Conservation (phyloP, 352 stramenopile species). For the Elongisporangium prolatum region DNA sequence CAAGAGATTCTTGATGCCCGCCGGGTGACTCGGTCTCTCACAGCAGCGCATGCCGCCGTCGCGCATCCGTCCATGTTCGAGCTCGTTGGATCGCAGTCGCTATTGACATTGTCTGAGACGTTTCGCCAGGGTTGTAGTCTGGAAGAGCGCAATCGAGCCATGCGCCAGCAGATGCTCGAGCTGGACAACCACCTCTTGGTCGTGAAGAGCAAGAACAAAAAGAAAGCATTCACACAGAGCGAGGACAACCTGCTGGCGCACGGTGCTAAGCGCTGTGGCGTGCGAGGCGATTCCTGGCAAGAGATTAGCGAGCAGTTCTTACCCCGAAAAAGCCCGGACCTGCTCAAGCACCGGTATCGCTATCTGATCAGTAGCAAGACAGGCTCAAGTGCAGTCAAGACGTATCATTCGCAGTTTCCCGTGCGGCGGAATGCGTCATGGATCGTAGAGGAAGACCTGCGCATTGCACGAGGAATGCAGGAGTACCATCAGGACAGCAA, state of each 20-base stretch:
- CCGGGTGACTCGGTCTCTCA: constrained; percentile 76
- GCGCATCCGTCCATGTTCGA: constrained; percentile 86
- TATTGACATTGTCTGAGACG: constrained; percentile 41
- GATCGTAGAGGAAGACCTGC: constrained; percentile 79
- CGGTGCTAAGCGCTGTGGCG: constrained; percentile 59
- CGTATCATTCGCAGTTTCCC: constrained; percentile 36
- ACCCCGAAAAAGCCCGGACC: constrained; percentile 39
- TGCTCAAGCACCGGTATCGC: constrained; percentile 60
- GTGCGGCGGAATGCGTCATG: constrained; percentile 38
- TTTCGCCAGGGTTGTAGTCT: constrained; percentile 45
- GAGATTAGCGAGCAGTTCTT: constrained; percentile 65
- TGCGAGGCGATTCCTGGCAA: constrained; percentile 42
- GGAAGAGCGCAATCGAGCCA: constrained; percentile 37
- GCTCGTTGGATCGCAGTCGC: constrained; percentile 56
- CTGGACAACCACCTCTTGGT: constrained; percentile 67
- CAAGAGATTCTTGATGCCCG: constrained; percentile 21
- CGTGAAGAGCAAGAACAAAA: constrained; percentile 34
- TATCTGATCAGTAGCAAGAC: constrained; percentile 66
- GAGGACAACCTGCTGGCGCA: constrained; percentile 71
- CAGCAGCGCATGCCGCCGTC: constrained; percentile 68
- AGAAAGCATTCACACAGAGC: constrained; percentile 43
- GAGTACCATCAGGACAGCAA: constrained; percentile 61
- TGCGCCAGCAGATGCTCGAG: constrained; percentile 63
- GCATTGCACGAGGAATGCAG: constrained; percentile 62
- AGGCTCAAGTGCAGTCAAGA: constrained; percentile 54